Percentiles rank a stretch among this genome's conserved stretches.
Evolutionary conservation across 2,329 filamentous ascomycete species (phyloP).

Genomic region (Aspergillus quadrilineatus): DNA sequence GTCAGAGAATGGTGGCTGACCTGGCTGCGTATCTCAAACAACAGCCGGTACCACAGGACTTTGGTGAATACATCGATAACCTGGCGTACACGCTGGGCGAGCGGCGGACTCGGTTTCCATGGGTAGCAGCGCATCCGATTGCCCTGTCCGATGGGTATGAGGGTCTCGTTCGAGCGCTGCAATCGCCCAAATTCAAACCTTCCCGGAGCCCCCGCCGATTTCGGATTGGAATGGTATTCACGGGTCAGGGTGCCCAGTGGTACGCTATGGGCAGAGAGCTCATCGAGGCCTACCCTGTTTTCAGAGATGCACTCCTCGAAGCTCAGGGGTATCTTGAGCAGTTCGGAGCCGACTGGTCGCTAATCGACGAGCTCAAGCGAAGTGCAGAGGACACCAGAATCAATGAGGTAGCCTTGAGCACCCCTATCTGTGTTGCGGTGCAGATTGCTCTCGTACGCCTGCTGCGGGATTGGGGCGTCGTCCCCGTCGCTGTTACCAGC

Average conservation of each 20-base stretch:
- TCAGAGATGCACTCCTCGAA: not conserved
- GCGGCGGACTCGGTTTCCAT: not conserved
- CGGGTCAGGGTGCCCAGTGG: not conserved
- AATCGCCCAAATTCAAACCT: too few species aligned
- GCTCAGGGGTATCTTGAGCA: not conserved
- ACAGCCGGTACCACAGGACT: not conserved
- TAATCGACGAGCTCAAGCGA: not conserved
- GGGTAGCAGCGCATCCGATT: not conserved
- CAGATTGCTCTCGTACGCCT: not conserved
- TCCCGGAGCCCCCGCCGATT: too few species aligned
- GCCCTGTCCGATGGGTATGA: not conserved
- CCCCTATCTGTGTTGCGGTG: not conserved
- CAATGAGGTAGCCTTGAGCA: not conserved
- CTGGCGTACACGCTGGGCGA: not conserved
- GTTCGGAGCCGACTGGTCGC: not conserved
- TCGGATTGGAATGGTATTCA: not conserved
- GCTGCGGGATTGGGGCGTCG: slow-evolving; percentile 1
- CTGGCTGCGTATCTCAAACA: not conserved
- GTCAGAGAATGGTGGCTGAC: not conserved
- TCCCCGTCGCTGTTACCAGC: slow-evolving; percentile 23
- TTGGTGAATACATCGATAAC: not conserved
- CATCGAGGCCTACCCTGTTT: not conserved
- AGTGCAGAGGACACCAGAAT: not conserved
- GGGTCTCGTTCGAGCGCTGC: too few species aligned
- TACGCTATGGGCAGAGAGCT: not conserved